phyloP scores from a whole-genome alignment of 2,329 filamentous ascomycete species.

The Aspergillus niger region DNA sequence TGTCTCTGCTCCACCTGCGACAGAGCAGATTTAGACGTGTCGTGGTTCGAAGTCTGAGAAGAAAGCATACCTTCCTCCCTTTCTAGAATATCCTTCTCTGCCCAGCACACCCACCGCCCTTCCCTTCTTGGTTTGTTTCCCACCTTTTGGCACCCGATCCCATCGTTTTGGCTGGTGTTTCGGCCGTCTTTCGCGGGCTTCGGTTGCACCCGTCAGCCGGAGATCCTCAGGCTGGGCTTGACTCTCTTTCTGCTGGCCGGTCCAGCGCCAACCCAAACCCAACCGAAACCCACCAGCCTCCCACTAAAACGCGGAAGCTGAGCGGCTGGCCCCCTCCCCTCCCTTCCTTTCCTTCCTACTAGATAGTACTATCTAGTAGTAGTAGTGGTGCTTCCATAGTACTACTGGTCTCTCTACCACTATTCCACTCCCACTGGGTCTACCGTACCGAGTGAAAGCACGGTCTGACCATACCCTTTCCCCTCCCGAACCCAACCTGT shows the following conservation, averaged over 20 bases:
- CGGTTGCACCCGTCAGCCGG: slow-evolving; percentile 12
- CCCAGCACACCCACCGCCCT: not conserved
- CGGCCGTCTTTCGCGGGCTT: slow-evolving; percentile 3
- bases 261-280: slow-evolving; percentile 10
- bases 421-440: slow-evolving; percentile 4
- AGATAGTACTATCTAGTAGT: no score
- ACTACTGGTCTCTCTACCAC: not conserved
- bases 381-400: not conserved
- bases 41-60: slow-evolving; percentile 4
- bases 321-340: slow-evolving; percentile 11
- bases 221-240: slow-evolving; percentile 8
- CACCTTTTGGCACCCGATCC: not conserved
- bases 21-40: slow-evolving; percentile 5
- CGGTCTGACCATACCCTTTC: slow-evolving; percentile 7
- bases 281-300: slow-evolving; percentile 19
- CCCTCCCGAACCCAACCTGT: slow-evolving; percentile 22
- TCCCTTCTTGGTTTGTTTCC: not conserved
- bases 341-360: not conserved
- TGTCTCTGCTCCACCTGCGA: slow-evolving; percentile 9
- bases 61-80: not conserved
- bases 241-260: not conserved
- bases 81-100: slow-evolving; percentile 10
- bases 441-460: not conserved
- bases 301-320: slow-evolving; percentile 28
- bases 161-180: not conserved